Base-by-base conservation (phyloP, 495 filamentous ascomycete species). In the Aspergillus hancockii region DNA sequence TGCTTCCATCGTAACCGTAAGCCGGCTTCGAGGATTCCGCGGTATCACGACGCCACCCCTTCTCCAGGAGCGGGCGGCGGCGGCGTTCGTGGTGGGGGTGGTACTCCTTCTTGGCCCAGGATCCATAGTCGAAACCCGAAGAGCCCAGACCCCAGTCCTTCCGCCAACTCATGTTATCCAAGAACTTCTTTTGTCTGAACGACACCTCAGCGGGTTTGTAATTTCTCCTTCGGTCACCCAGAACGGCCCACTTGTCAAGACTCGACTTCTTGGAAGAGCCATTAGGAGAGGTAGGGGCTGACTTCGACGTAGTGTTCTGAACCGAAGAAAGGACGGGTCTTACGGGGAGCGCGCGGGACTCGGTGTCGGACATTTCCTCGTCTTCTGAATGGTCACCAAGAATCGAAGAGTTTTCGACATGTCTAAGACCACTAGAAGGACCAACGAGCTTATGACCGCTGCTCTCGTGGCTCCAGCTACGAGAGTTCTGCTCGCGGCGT, bases 171-270 rank as follows among this genome's bases (percentile, higher is more conserved):
- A 74, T 73, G 56, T 73, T 71, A 54, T 70, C 54, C 61, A 69
- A 62, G 49, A 71, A 70, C 55, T 80, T 79, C 64, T 71, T 75
- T 49, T 53, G 73, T 63, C 65, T 69, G 54, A 71, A 77, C 60
- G 69, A 71, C 59, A 69, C 67, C 58, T 74, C 72, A 4, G 75
- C 74, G 41, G 76, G 77, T 30, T 85, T 85, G 68, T 79, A 83
- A 40, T 85, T 88, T 63, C 90, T 86, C 40, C 91, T 79, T 64
- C 88, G 87, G 58, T 93, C 90, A 53, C 92, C 92, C 10, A 97
- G 78, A 8, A 84, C 88, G 3, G 89, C 81, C 92, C 92, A 97
- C 70, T 93, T 96, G 77, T 97, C 92, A 47, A 90, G 66, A 61
- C 79, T 76, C 60, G 75, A 77, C 19, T 75, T 78, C 71, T 81